Evolutionary conservation across 106 monocot species (phyloP), one percentile per base, ranked within the genome.

Genomic region (Narthecium ossifragum): DNA sequence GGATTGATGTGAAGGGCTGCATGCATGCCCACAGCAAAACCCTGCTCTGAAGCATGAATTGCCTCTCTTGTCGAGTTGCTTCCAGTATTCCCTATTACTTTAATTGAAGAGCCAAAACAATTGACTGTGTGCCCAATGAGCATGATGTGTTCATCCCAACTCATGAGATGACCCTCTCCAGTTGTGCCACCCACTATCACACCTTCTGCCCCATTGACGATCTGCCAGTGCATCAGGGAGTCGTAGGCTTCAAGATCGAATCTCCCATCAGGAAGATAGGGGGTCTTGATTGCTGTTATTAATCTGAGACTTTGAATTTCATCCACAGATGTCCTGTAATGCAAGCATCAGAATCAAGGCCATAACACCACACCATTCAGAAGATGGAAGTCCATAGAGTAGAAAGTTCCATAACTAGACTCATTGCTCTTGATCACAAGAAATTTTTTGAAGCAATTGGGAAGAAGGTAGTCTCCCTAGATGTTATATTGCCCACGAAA

Each of bases 111-210:
- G 14, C 93, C 88, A 62, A 94, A 94, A 58, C 85, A 94, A 63
- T 94, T 94, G 64, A 94, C 89, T 15, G 85, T 89, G 52, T 89
- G 93, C 0, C 72, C 93, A 25, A 89, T 89, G 27, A 94, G 88
- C 88, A 94, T 94, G 34, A 94, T 89, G 74, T 94, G 93, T 38
- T 94, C 93, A 55, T 94, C 89, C 93, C 93, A 94, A 67, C 76
- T 88, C 93, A 94, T 94, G 3, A 94, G 79, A 30, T 94, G 93
- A n/a, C 93, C 93, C 61, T 94, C 93, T 12, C 93, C 85, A 2
- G 93, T 89, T 29, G 93, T 94, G 49, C 93, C 93, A 14, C 93
- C 93, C 8, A 94, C 93, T 59, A 94, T 85, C 18, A 94, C 85
- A 30, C 88, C 93, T 70, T 89, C 85, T 20, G 54, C 80, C 18